Conservation (phyloP, 768 basidiomycete species). For the Astraeus odoratus region DNA sequence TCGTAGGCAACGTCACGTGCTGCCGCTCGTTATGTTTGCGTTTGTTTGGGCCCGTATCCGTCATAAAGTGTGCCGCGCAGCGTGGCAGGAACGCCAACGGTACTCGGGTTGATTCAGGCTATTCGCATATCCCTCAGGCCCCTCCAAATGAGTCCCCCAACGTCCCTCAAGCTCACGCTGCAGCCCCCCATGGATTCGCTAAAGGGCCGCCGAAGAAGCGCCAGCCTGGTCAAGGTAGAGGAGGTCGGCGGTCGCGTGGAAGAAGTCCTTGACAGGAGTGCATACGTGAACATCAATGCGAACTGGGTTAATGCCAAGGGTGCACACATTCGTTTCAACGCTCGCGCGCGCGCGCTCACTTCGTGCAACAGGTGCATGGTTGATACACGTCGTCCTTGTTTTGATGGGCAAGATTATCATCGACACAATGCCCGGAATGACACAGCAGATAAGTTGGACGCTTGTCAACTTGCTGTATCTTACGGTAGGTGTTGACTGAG, state of each 20-base stretch:
- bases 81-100: background rate
- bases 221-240: conserved; percentile 81
- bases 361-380: conserved; percentile 74
- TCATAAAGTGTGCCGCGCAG: background rate
- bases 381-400: conserved; percentile 94
- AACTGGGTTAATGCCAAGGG: conserved; percentile 95
- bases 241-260: conserved; percentile 69
- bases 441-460: conserved; percentile 93
- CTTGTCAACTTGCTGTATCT: conserved; percentile 88
- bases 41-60: too few species aligned
- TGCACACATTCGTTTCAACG: conserved; percentile 19
- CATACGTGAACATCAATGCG: conserved; percentile 80
- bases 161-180: conserved; percentile 43
- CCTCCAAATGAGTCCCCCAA: conserved; percentile 42
- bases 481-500: conserved; percentile 45
- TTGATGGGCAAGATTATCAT: conserved; percentile 85
- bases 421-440: conserved; percentile 92
- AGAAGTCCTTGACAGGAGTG: conserved; percentile 71
- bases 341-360: background rate
- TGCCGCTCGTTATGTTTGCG: too few species aligned
- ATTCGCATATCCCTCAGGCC: background rate
- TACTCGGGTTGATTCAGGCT: background rate
- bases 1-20: too few species aligned
- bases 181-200: conserved; percentile 25
- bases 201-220: conserved; percentile 51